Base-by-base conservation (phyloP, 2,329 filamentous ascomycete genomes). In the Colletotrichum eleusines region DNA sequence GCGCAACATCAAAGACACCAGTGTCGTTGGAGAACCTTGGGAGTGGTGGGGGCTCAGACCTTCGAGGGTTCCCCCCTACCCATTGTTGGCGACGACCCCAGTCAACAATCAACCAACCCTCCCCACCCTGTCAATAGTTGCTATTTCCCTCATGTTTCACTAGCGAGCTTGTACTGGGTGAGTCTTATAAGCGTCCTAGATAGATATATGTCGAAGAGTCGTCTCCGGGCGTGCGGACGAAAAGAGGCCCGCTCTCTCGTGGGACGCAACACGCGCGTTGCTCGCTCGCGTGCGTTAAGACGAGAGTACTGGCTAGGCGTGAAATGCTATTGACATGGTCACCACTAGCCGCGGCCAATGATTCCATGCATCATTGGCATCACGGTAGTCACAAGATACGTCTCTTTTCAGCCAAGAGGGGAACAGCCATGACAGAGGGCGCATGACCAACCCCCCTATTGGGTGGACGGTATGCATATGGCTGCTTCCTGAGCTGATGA, bases 11-110 rank as follows among this genome's bases (percentile, higher is more conserved):
- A 20, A 35, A 57, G 28, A 44, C 63, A 14, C n/a, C 26, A 44
- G 48, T 61, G 44, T 50, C 44, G 20, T 50, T 26, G 42, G 53
- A 14, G 54, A 69, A 69, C 66, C 61, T 69, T 65, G 53, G 3
- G 42, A 9, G 42, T 3, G 42, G 9, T 11, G 42, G 42, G 18
- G 20, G 11, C 9, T 14, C 26, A 18, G 28, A 38, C 38, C 44
- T n/a, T 31, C 33, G 26, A 5, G n/a, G 20, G 42, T 12, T 51
- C 44, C 38, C 44, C 28, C 40, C 40, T 33, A 44, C 28, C 23
- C 28, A 12, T 55, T 28, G 26, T 35, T 11, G 42, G 42, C 20
- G 20, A 20, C 16, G 8, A 23, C 18, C 14, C 26, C 40, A n/a
- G n/a, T 26, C 57, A 53, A 11, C 5, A 33, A 33, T 14, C 31